Conservation (phyloP, 2,329 filamentous ascomycete species). For the Salinomyces thailandicus region DNA sequence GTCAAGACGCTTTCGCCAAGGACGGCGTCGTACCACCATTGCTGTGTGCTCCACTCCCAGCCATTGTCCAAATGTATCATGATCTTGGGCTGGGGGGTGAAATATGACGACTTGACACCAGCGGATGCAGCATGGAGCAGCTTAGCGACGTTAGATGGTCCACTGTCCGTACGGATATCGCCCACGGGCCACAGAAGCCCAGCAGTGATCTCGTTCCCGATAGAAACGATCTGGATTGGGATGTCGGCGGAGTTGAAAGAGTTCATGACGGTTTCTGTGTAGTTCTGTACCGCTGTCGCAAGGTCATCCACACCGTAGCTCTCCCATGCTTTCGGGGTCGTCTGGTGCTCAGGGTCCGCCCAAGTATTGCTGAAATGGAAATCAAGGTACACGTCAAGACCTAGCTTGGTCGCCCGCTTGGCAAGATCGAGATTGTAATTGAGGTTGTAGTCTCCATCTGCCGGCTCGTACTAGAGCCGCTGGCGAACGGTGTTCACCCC, state of each 20-base stretch:
- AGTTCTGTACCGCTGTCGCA: constrained; percentile 21
- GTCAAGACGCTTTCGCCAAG: constrained; percentile 17
- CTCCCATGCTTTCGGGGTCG: constrained; percentile 24
- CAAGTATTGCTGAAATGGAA: constrained; percentile 26
- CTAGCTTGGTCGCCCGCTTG: constrained; percentile 22
- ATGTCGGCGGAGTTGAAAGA: constrained; percentile 31
- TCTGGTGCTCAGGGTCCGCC: constrained; percentile 28
- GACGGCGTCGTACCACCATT: constrained; percentile 24
- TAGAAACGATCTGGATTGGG: constrained; percentile 29
- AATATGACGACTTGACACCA: constrained; percentile 19
- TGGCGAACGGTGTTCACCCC: constrained; percentile 19
- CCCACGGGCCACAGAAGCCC: constrained; percentile 28
- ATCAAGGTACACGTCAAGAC: constrained; percentile 26
- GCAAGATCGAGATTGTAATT: constrained; percentile 27
- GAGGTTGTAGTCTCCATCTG: constrained; percentile 20
- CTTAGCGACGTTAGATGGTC: constrained; percentile 24
- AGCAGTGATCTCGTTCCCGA: constrained; percentile 29
- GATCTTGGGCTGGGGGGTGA: constrained; percentile 19
- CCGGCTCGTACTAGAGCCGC: constrained; percentile 23
- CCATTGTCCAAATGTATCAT: constrained; percentile 26
- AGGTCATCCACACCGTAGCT: constrained; percentile 23
- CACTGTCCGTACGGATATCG: constrained; percentile 17
- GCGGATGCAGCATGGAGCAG: constrained; percentile 23
- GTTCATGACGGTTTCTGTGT: constrained; percentile 28
- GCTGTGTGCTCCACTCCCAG: constrained; percentile 21